Percentiles rank a stretch among this genome's conserved stretches.
phyloP scores from a whole-genome alignment of 1,284 basidiomycete genomes.

The Trichosporon inkin region DNA sequence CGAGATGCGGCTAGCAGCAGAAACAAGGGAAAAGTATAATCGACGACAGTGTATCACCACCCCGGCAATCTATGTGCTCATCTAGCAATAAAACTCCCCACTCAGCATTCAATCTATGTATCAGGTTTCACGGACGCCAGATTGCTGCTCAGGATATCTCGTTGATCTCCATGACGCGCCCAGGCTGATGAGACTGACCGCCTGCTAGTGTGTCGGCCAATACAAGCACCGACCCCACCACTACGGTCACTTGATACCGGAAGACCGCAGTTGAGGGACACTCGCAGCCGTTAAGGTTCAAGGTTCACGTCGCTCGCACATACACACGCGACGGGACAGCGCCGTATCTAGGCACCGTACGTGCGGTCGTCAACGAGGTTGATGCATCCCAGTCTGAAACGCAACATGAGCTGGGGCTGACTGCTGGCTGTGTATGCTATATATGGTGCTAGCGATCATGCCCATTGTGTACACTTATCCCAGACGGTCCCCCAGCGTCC shows the following conservation, averaged over 20 bases:
- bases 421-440: neutral
- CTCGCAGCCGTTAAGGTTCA: neutral
- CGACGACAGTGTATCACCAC: neutral
- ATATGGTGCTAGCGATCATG: no score
- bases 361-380: neutral
- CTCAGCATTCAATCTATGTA: conserved; percentile 5
- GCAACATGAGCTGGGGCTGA: neutral
- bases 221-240: no score
- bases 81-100: conserved; percentile 1
- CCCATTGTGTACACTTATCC: no score
- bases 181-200: no score
- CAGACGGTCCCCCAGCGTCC: no score
- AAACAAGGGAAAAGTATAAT: neutral
- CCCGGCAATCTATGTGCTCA: neutral
- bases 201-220: no score
- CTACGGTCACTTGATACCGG: no score
- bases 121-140: neutral
- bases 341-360: neutral
- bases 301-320: neutral
- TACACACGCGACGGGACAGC: neutral
- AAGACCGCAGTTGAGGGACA: no score
- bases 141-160: no score
- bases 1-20: neutral
- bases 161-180: no score
- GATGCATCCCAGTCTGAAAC: neutral